Conservation (phyloP, 2,329 filamentous ascomycete genomes). For the Venturia nashicola region DNA sequence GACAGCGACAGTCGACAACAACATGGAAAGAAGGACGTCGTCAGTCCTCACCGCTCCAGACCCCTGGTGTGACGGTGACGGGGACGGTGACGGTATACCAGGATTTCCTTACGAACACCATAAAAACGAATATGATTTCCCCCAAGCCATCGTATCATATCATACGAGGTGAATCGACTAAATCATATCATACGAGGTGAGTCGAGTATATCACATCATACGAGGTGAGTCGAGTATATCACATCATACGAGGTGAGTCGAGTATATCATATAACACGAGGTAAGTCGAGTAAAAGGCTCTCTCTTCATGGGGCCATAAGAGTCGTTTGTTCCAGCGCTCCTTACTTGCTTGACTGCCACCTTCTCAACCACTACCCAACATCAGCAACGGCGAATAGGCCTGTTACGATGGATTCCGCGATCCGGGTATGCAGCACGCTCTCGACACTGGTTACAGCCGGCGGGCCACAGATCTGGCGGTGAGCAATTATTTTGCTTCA, state of each 20-base stretch:
- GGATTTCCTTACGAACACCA: background rate
- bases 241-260: too few species aligned
- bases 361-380: background rate
- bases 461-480: background rate
- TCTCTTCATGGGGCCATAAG: background rate
- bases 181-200: too few species aligned
- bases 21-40: too few species aligned
- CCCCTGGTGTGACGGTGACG: too few species aligned
- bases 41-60: too few species aligned
- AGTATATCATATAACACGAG: too few species aligned
- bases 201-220: too few species aligned
- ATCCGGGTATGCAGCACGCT: background rate
- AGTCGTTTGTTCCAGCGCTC: background rate
- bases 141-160: too few species aligned
- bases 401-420: background rate
- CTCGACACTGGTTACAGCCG: background rate
- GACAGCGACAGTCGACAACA: too few species aligned
- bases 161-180: too few species aligned
- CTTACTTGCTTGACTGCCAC: background rate
- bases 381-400: background rate
- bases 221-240: too few species aligned
- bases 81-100: too few species aligned
- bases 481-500: background rate
- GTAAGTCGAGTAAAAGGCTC: background rate
- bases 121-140: background rate